Conservation (phyloP, 2,329 filamentous ascomycete species). For the Zasmidium cellare region DNA sequence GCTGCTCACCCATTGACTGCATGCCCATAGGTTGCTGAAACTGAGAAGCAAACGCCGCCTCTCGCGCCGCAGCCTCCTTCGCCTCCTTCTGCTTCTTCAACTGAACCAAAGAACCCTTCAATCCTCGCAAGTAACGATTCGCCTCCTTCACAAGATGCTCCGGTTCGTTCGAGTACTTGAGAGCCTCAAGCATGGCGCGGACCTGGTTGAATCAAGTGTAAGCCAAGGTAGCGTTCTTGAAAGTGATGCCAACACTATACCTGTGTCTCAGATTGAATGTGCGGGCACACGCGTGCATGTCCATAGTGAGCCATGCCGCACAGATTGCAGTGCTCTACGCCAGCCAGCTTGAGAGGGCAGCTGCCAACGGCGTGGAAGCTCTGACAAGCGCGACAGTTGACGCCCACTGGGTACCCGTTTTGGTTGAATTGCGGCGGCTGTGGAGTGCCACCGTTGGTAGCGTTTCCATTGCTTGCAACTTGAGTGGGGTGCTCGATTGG, state of each 20-base stretch:
- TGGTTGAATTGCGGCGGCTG: not conserved
- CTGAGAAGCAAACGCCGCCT: constrained; percentile 15
- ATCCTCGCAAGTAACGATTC: constrained; percentile 56
- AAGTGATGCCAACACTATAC: constrained; percentile 18
- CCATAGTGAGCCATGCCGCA: constrained; percentile 66
- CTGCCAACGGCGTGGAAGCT: constrained; percentile 56
- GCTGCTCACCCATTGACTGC: not conserved
- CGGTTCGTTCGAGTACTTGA: constrained; percentile 60
- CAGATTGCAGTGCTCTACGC: constrained; percentile 62
- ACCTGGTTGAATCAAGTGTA: constrained; percentile 47
- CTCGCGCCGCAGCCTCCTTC: constrained; percentile 22
- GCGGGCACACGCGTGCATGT: constrained; percentile 57
- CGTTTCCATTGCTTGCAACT: not conserved
- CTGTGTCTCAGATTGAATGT: constrained; percentile 59
- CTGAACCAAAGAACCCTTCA: constrained; percentile 58
- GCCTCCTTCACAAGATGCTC: constrained; percentile 55
- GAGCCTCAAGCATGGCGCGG: constrained; percentile 61
- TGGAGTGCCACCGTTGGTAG: not conserved
- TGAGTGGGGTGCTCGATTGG: not conserved
- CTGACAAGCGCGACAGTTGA: constrained; percentile 56
- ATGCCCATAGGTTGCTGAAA: constrained; percentile 10
- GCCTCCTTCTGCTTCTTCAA: constrained; percentile 48
- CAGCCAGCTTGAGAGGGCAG: constrained; percentile 61
- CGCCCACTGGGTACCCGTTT: constrained; percentile 9
- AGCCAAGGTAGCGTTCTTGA: too few species aligned